phyloP scores from a whole-genome alignment of 305 asterid genomes.

The Petunia hybrid region DNA sequence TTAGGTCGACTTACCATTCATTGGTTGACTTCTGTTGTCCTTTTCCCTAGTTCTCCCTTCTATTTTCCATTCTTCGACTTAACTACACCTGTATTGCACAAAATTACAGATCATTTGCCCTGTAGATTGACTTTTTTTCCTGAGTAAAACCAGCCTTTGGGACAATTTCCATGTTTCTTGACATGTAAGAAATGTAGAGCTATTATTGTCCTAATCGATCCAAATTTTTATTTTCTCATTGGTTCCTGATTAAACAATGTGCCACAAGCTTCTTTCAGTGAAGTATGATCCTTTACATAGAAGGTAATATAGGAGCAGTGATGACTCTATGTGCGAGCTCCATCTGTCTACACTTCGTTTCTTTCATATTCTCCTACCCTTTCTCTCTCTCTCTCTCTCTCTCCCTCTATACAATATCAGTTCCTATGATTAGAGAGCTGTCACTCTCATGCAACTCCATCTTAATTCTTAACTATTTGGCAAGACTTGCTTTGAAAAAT shows the following conservation, averaged over 20 bases:
- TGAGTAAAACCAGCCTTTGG: not conserved
- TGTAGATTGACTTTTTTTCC: conserved; percentile 2
- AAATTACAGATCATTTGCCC: conserved; percentile 8
- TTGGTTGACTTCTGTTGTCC: not conserved
- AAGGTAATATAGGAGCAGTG: not conserved
- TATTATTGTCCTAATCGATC: not conserved
- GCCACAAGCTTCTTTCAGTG: not conserved
- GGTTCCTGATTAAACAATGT: not conserved
- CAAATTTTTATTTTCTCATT: not conserved
- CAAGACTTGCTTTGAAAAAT: conserved; percentile 15
- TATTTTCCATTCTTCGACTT: not conserved
- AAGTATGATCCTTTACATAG: not conserved
- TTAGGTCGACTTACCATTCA: not conserved
- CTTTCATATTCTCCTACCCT: not conserved
- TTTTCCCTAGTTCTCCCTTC: not conserved
- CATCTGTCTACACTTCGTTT: conserved; percentile 11
- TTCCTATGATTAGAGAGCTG: conserved; percentile 25
- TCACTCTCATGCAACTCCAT: conserved; percentile 11
- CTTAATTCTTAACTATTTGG: conserved; percentile 14
- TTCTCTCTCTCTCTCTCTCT: not conserved
- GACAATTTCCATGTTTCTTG: not conserved
- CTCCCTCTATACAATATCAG: not conserved
- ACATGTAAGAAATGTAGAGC: not conserved
- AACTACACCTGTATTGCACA: not conserved
- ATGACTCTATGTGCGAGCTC: conserved; percentile 11